phyloP scores from a whole-genome alignment of 371 early-diverging fungal species.

The Scutellospora calospora region DNA sequence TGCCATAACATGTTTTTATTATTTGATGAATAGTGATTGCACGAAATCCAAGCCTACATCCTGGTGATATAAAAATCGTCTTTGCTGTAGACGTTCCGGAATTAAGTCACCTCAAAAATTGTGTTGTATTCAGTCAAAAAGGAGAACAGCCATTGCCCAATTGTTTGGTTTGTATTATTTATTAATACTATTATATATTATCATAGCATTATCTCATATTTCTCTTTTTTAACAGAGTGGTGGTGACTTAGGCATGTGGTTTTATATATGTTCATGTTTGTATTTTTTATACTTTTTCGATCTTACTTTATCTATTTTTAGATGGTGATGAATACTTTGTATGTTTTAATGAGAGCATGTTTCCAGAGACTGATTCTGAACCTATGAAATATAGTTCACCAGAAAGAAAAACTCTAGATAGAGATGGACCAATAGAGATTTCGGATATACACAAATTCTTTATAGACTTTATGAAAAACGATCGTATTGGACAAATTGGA shows the following conservation, averaged over 20 bases:
- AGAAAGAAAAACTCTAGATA: conserved; percentile 49
- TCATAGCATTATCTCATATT: not conserved
- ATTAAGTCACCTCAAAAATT: conserved; percentile 69
- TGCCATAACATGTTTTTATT: not conserved
- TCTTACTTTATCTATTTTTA: not conserved
- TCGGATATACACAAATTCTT: conserved; percentile 73
- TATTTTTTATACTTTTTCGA: not conserved
- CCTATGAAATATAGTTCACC: conserved; percentile 72
- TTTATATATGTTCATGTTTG: not conserved
- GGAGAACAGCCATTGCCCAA: conserved; percentile 80
- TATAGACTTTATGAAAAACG: conserved; percentile 75
- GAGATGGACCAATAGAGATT: conserved; percentile 58
- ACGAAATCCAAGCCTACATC: conserved; percentile 84
- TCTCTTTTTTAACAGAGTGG: conserved; percentile 71
- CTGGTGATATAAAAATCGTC: conserved; percentile 83
- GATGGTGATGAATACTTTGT: conserved; percentile 52
- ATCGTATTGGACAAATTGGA: conserved; percentile 82
- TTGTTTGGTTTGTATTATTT: conserved; percentile 21
- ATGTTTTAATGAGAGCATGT: conserved; percentile 74
- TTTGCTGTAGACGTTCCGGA: conserved; percentile 68
- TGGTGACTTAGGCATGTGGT: conserved; percentile 79
- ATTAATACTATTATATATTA: not conserved
- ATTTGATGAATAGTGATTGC: conserved; percentile 56
- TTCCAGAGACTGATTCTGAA: conserved; percentile 52
- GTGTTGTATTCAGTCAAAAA: conserved; percentile 81